phyloP scores from a whole-genome alignment of 768 basidiomycete species.

The Baorangia bicolor region DNA sequence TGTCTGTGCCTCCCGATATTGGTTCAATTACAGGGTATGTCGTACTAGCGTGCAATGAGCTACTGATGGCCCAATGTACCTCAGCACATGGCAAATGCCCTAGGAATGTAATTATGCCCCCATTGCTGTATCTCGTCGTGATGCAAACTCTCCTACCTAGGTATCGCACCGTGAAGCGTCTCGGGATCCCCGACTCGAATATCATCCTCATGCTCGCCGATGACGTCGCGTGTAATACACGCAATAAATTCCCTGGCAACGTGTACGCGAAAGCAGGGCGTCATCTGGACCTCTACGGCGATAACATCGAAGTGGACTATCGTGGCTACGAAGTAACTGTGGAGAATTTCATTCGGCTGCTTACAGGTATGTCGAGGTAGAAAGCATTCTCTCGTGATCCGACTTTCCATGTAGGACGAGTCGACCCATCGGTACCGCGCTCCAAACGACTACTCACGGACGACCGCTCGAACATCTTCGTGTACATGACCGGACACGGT shows the following conservation, averaged over 20 bases:
- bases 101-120: conserved; percentile 77
- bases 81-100: conserved; percentile 98
- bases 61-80: background rate
- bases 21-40: conserved; percentile 97
- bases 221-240: conserved; percentile 89
- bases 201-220: conserved; percentile 99
- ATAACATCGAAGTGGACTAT: conserved; percentile 97
- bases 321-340: conserved; percentile 98
- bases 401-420: conserved; percentile 58
- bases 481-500: conserved; percentile 98
- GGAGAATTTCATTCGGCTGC: conserved; percentile 88
- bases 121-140: background rate
- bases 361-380: conserved; percentile 68
- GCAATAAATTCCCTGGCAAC: conserved; percentile 89
- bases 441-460: conserved; percentile 92
- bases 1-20: conserved; percentile 91
- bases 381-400: background rate
- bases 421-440: conserved; percentile 80
- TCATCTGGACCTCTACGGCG: conserved; percentile 87
- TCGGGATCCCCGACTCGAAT: conserved; percentile 97
- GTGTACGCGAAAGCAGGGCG: conserved; percentile 89
- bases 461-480: conserved; percentile 87
- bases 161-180: conserved; percentile 97
- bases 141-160: conserved; percentile 38
- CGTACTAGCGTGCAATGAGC: background rate